Percentiles rank a stretch among this genome's conserved stretches.
These are phyloP conservation scores for Gryganskiella cystojenkinii DNA, from an alignment of 192 early-diverging fungal species.

Conservation along the genomic window DNA sequence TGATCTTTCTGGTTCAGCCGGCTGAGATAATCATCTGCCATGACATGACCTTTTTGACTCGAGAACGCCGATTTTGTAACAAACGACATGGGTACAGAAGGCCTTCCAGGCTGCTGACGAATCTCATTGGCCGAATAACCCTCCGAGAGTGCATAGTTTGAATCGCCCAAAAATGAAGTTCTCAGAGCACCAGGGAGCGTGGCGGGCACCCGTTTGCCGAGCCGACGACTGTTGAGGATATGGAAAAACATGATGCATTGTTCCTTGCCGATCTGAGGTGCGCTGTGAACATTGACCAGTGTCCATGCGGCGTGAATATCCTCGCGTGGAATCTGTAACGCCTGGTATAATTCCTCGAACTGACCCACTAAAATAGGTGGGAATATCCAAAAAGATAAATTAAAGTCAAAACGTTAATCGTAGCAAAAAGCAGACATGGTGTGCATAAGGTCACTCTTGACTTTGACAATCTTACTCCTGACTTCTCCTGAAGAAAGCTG, in stretches of 20 bases:
- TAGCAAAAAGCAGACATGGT: background rate
- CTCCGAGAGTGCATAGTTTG: slow-evolving; percentile 54
- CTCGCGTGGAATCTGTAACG: slow-evolving; percentile 61
- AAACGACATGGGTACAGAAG: slow-evolving; percentile 32
- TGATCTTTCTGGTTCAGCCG: slow-evolving; percentile 39
- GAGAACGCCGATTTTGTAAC: slow-evolving; percentile 47
- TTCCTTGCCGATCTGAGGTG: slow-evolving; percentile 65
- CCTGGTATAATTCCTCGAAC: slow-evolving; percentile 67
- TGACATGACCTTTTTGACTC: slow-evolving; percentile 43
- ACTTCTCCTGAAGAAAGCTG: slow-evolving; percentile 62
- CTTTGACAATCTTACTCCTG: slow-evolving; percentile 54
- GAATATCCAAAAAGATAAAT: slow-evolving; percentile 6
- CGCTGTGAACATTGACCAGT: slow-evolving; percentile 65
- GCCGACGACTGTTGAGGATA: slow-evolving; percentile 64
- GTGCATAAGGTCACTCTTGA: too few species aligned
- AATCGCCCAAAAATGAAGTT: slow-evolving; percentile 63
- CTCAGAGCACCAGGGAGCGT: slow-evolving; percentile 61
- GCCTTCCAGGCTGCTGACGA: slow-evolving; percentile 47
- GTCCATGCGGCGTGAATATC: slow-evolving; percentile 66
- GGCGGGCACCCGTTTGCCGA: slow-evolving; percentile 60
- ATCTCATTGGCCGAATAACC: slow-evolving; percentile 53
- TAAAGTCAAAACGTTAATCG: too few species aligned
- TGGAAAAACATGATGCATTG: slow-evolving; percentile 68
- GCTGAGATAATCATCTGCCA: slow-evolving; percentile 46
- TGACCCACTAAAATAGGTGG: slow-evolving; percentile 53